Evolutionary conservation across 108 stramenopile genomes (phyloP), one percentile per base, ranked within the genome.

Genomic region (Nitzschia sp.): DNA sequence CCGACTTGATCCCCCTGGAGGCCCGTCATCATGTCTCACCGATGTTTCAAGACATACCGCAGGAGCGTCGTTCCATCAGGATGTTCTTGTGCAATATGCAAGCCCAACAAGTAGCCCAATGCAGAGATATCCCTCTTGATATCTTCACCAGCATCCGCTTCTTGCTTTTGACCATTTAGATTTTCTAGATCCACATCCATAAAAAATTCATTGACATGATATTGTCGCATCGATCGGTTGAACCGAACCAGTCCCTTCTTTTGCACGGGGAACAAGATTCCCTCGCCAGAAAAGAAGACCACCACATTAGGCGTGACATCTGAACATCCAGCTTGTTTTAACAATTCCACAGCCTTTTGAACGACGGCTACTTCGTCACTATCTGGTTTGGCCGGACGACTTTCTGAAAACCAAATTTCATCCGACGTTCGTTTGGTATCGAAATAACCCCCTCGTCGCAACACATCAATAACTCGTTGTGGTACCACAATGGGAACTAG

Each of bases 21-120:
- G 29, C 5, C 29, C 29, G 29, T 34, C 29, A 34, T 34, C 29
- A 34, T 34, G 29, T 34, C 29, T 34, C 29, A 5, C 24, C 15
- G 57, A 42, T 75, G 67, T 20, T 68, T 57, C 41, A 75, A 29
- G 39, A 83, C 22, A 50, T 74, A 83, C 39, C 76, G 68, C 24
- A 73, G 65, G 1, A 84, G 75, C 10, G 86, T 21, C 44, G 46
- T 66, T 11, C 74, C 76, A 81, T 87, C 80, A 19, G 86, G 89
- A 66, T 90, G 89, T 71, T 83, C 86, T 65, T 81, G 76, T 12
- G 89, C 86, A 59, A 90, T 80, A 46, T 81, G 78, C 57, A 86
- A 61, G 20, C 83, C 89, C 69, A 90, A 71, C 37, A 86, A 55
- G 39, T 62, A 85, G 0, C 78, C 86, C 57, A 60, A 59, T 50